Conservation (phyloP, 2,329 filamentous ascomycete species). For the Epicoccum sorghinum region DNA sequence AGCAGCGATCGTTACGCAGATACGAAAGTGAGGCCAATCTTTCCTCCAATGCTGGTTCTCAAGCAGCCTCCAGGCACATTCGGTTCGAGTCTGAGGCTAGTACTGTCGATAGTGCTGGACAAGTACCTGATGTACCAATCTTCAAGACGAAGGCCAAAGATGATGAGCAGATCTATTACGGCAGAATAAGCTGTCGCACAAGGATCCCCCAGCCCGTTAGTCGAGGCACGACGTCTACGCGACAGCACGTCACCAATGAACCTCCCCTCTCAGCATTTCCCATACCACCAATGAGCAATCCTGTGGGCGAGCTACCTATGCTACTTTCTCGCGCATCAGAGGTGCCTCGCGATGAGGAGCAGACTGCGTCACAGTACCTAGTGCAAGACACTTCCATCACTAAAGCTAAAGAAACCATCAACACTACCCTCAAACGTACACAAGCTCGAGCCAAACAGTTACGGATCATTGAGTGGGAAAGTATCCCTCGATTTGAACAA, state of each 20-base stretch:
- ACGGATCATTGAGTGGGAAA: conserved; percentile 4
- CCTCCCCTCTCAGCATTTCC: conserved; percentile 14
- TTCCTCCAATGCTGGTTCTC: conserved; percentile 6
- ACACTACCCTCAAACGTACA: conserved; percentile 13
- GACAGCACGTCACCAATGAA: neutral
- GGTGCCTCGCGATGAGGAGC: neutral
- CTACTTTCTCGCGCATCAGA: conserved; percentile 8
- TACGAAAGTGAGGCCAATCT: conserved; percentile 19
- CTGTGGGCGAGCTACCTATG: conserved; percentile 15
- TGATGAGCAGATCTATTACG: neutral
- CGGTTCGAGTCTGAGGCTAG: conserved; percentile 5
- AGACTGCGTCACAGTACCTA: neutral
- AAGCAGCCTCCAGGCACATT: neutral
- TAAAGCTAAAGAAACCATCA: conserved; percentile 9
- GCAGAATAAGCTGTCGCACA: neutral
- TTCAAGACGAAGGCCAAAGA: neutral
- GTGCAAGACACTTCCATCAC: conserved; percentile 11
- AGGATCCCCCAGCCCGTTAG: conserved; percentile 3
- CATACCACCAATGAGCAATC: conserved; percentile 14
- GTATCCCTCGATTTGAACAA: conserved; percentile 15
- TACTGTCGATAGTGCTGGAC: neutral
- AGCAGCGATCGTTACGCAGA: conserved; percentile 20
- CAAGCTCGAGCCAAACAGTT: conserved; percentile 19
- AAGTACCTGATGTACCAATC: conserved; percentile 1
- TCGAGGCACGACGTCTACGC: neutral